Conservation (phyloP, 371 early-diverging fungal species). For the Cokeromyces recurvatus region DNA sequence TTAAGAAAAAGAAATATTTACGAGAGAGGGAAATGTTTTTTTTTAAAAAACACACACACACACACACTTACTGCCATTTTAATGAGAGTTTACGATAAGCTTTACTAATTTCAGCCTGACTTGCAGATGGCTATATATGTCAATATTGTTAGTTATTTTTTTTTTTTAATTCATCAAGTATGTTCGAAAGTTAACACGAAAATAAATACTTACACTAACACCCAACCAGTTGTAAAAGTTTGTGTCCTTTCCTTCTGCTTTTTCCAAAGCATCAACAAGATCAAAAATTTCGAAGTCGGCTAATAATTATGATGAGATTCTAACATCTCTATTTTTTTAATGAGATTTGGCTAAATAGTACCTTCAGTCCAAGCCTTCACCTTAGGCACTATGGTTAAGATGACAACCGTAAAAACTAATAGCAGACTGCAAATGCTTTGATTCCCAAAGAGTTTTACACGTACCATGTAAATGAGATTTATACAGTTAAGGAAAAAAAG, state of each 20-base stretch:
- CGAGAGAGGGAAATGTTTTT: slow-evolving; percentile 3
- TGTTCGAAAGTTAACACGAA: too few relatives aligned
- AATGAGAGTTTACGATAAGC: slow-evolving; percentile 90
- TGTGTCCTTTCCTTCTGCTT: slow-evolving; percentile 57
- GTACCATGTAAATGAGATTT: slow-evolving; percentile 9
- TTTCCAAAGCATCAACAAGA: slow-evolving; percentile 73
- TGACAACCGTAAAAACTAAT: slow-evolving; percentile 11
- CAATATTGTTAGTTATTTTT: background rate
- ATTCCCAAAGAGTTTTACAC: slow-evolving; percentile 11
- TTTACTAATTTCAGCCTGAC: slow-evolving; percentile 70
- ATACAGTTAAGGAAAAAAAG: background rate
- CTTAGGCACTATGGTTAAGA: slow-evolving; percentile 17
- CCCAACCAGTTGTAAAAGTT: slow-evolving; percentile 60
- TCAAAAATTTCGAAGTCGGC: slow-evolving; percentile 84
- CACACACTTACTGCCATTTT: slow-evolving; percentile 76
- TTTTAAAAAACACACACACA: too few relatives aligned
- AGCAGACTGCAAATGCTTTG: slow-evolving; percentile 15
- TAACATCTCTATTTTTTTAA: background rate
- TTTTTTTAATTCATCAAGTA: too few relatives aligned
- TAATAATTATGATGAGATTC: background rate
- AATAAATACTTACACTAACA: slow-evolving; percentile 40
- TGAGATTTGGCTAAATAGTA: background rate
- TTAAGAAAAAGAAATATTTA: background rate
- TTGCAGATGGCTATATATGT: slow-evolving; percentile 50
- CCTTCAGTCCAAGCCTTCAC: slow-evolving; percentile 33